phyloP scores from a whole-genome alignment of 73 alveolate species.

The Stentor roeselii region DNA sequence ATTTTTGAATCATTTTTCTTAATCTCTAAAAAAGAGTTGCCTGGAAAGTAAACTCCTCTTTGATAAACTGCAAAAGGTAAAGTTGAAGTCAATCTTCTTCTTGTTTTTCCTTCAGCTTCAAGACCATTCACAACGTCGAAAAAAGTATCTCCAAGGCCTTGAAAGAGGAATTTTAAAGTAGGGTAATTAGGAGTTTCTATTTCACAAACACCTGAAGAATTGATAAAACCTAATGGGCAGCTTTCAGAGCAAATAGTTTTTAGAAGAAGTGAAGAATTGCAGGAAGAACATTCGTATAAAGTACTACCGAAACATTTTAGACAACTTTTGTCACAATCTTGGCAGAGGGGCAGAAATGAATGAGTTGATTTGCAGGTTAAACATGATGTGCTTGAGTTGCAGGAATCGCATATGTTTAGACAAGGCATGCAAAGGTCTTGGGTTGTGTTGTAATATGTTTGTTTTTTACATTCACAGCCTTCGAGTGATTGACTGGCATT shows the following conservation, averaged over 20 bases:
- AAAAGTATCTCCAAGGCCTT: background rate
- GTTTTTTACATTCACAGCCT: too few species aligned
- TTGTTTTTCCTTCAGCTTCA: background rate
- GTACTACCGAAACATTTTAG: background rate
- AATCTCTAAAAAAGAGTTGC: background rate
- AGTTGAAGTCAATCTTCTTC: background rate
- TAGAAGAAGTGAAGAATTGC: background rate
- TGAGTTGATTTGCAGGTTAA: too few species aligned
- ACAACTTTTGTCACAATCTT: background rate
- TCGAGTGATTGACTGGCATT: too few species aligned
- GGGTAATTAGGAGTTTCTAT: background rate
- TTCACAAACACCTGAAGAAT: background rate
- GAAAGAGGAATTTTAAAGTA: too few species aligned
- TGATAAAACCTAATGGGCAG: background rate
- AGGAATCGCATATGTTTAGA: too few species aligned
- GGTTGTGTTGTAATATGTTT: too few species aligned
- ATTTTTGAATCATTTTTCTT: too few species aligned
- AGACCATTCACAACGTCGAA: background rate
- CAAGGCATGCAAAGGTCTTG: too few species aligned
- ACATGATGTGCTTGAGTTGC: too few species aligned
- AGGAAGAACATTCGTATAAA: background rate
- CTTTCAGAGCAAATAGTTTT: background rate
- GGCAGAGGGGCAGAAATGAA: too few species aligned
- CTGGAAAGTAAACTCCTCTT: slow-evolving; percentile 3
- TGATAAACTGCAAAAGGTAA: background rate